A percentile compares a stretch with the other conserved stretches of the same genome.
These are phyloP conservation scores for Nitzschia putrida DNA, from an alignment of 108 stramenopile species.

Conservation along the genomic window DNA sequence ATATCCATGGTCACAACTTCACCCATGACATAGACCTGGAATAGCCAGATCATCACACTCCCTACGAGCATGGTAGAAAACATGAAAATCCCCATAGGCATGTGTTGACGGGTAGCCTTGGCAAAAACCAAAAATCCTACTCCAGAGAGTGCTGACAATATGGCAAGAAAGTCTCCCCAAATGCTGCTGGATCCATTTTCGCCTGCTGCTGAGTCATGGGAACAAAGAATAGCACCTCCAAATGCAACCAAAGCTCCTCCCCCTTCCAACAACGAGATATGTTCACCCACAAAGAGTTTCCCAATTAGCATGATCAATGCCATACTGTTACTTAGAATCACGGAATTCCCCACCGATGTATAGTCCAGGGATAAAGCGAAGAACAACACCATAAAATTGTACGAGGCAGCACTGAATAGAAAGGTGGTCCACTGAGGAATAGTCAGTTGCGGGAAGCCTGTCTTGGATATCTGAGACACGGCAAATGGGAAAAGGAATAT, in stretches of 20 bases:
- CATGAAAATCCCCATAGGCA: constrained; percentile 55
- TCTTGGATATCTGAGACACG: constrained; percentile 15
- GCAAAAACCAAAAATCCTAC: constrained; percentile 51
- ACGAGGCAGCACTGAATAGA: constrained; percentile 45
- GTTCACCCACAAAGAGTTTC: constrained; percentile 44
- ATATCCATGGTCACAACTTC: constrained; percentile 28
- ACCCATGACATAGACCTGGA: constrained; percentile 22
- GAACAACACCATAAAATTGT: constrained; percentile 31
- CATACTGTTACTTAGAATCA: constrained; percentile 47
- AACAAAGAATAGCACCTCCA: constrained; percentile 59
- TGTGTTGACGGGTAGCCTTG: constrained; percentile 44
- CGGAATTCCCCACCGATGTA: constrained; percentile 70
- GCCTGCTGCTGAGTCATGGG: constrained; percentile 27
- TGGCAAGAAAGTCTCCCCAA: constrained; percentile 60
- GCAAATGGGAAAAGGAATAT: constrained; percentile 34
- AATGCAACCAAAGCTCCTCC: constrained; percentile 59
- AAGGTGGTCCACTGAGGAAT: constrained; percentile 44
- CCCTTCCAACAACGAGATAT: constrained; percentile 47
- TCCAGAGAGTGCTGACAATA: constrained; percentile 31
- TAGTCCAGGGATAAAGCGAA: constrained; percentile 54
- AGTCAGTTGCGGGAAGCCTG: constrained; percentile 50
- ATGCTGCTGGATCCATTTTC: constrained; percentile 19
- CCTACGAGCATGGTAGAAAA: constrained; percentile 53
- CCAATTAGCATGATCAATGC: constrained; percentile 56
- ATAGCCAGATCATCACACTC: constrained; percentile 34